Conservation (phyloP, 2,329 filamentous ascomycete species). For the Arthroderma uncinatum region DNA sequence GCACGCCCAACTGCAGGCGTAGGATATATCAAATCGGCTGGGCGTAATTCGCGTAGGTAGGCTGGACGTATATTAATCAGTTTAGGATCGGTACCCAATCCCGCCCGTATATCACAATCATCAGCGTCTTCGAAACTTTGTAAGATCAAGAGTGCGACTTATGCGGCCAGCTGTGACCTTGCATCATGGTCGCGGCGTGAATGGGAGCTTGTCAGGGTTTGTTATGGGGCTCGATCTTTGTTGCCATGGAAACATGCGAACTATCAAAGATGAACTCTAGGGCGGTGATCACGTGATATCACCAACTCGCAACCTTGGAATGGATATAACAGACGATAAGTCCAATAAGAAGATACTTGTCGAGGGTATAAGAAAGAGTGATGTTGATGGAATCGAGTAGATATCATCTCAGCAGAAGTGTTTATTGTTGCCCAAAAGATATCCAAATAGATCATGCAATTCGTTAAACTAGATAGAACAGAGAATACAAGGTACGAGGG, state of each 20-base stretch:
- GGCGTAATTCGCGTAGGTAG: not conserved
- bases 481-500: too few relatives aligned
- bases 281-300: not conserved
- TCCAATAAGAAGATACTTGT: too few relatives aligned
- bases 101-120: not conserved
- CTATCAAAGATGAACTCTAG: too few relatives aligned
- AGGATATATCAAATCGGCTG: not conserved
- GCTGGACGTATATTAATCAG: not conserved
- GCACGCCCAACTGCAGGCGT: not conserved
- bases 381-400: too few relatives aligned
- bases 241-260: constrained; percentile 2
- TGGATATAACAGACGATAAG: too few relatives aligned
- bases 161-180: constrained; percentile 3
- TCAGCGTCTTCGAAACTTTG: not conserved
- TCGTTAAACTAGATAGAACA: too few relatives aligned
- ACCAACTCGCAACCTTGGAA: too few relatives aligned
- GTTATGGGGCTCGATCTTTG: not conserved
- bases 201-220: not conserved
- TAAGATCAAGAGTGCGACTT: not conserved
- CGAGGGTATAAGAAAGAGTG: too few relatives aligned
- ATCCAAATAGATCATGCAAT: too few relatives aligned
- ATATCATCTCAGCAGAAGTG: too few relatives aligned
- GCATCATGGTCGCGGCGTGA: not conserved
- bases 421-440: too few relatives aligned
- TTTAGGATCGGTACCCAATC: not conserved